phyloP scores from a whole-genome alignment of 768 basidiomycete species.

The Psilocybe subaeruginosa region DNA sequence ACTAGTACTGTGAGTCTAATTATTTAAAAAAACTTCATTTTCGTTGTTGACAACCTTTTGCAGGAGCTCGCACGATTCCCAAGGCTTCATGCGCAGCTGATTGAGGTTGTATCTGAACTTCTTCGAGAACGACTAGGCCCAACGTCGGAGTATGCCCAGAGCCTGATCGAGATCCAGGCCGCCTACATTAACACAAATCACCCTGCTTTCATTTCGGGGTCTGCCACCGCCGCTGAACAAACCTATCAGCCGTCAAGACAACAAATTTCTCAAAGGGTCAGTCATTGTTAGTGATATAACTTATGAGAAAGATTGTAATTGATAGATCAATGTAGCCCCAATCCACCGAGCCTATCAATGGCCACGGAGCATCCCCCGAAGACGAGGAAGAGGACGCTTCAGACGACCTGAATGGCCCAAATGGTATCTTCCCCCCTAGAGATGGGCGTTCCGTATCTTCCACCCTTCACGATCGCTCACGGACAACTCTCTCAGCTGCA shows the following conservation, averaged over 20 bases:
- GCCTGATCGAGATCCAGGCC: slow-evolving; percentile 94
- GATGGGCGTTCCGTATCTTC: slow-evolving; percentile 76
- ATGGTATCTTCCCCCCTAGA: slow-evolving; percentile 55
- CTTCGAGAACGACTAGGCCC: slow-evolving; percentile 94
- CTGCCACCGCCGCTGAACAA: slow-evolving; percentile 62
- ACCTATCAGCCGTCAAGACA: slow-evolving; percentile 44
- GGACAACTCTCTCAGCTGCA: slow-evolving; percentile 37
- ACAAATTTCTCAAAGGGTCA: slow-evolving; percentile 54
- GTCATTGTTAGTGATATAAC: slow-evolving; percentile 23
- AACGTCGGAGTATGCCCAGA: slow-evolving; percentile 95
- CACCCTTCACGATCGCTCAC: slow-evolving; percentile 75
- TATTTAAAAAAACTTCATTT: neutral
- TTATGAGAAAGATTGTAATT: neutral
- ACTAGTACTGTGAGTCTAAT: slow-evolving; percentile 73
- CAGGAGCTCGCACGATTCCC: slow-evolving; percentile 98
- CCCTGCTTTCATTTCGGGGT: slow-evolving; percentile 88
- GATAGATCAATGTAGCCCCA: slow-evolving; percentile 49
- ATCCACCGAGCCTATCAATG: slow-evolving; percentile 65
- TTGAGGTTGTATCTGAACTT: slow-evolving; percentile 97
- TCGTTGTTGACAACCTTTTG: neutral
- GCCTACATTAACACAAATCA: slow-evolving; percentile 99
- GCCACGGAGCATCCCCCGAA: slow-evolving; percentile 43
- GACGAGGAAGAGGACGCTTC: slow-evolving; percentile 67
- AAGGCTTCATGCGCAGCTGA: slow-evolving; percentile 85
- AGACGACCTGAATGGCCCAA: slow-evolving; percentile 57